Base-by-base conservation (phyloP, 805 yeast species). In the Lipomyces mesembrius region DNA sequence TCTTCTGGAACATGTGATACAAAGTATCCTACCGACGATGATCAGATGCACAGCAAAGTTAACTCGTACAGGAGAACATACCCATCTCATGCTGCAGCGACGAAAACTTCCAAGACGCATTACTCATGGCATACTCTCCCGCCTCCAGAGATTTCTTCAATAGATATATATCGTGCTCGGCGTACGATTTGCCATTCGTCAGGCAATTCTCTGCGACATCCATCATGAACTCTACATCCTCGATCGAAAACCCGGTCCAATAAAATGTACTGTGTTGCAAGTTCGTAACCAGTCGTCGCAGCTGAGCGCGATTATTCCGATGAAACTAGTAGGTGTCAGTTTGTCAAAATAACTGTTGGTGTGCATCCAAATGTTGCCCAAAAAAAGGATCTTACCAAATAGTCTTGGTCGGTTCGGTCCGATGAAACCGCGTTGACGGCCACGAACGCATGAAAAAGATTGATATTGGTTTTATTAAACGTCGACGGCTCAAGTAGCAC, bases 401-500 rank as follows among this genome's bases (percentile, higher is more conserved):
- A 88, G 75, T 88, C 92, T 29, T 82, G 80, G 70, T 85, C 93
- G 3, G 80, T 82, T 59, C 92, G 77, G 73, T 88, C 91, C 0
- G 92, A 88, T 4, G 91, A 85, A 2, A 88, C 89, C 0, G 92
- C 91, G 78, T 88, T 88, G 2, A 87, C 86, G 0, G 91, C 90
- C 57, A 88, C 77, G 1, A 88, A 90, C 0, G 91, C 85, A 7
- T 85, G 83, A 73, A 88, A 88, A 9, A 88, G 76, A 73, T 88
- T 88, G 22, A 88, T 80, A 0, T 91, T 83, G 11, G 88, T 68
- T 71, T 81, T 85, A 73, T 88, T 88, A 69, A 86, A 88, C 70
- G 78, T 83, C 0, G 91, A 86, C 0, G 92, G 92, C 60, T 81
- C 78, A n/a, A 88, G 71, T 66, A 83, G 83, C 0, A 87, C 83